Evolutionary conservation across 192 early-diverging fungal species (phyloP), one percentile per base, ranked within the genome.

Genomic region (Lobosporangium transversale): DNA sequence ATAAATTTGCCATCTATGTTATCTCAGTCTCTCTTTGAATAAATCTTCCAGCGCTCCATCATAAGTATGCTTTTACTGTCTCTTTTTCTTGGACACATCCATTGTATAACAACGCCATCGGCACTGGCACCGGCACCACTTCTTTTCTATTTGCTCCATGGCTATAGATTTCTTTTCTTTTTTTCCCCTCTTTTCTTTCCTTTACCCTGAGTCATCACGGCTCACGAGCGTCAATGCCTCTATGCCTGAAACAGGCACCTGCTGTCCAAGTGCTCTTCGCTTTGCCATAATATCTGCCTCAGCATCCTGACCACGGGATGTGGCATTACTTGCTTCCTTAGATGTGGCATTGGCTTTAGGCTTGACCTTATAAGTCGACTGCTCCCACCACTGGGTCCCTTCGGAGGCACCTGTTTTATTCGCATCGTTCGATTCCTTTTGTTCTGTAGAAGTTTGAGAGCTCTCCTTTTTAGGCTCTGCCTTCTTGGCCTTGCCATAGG

Each of bases 201-300:
- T 62, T 76, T 76, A 76, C 73, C 73, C 73, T 40, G 53, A 67
- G 29, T 66, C 59, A 33, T 75, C 70, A 18, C 73, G 73, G 53
- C 73, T 76, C 44, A 76, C 58, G 31, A 76, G 73, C 0, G 65
- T 62, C 64, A 76, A 18, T 14, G 58, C 51, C 26, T 67, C 73
- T 0, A 76, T 54, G 0, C 73, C 73, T 14, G 73, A 56, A 3
- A 23, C 40, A n/a, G 45, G 18, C 6, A 31, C 37, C 36, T 50
- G 53, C 50, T 67, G 43, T 0, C 37, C 63, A 17, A 67, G 47
- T 32, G 73, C 63, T 48, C 62, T 58, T 29, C 65, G 56, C 12
- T 48, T 50, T 10, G 52, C 57, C 64, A 76, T 48, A 4, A 40
- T 57, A 3, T 61, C 71, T 2, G n/a, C 31, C 12, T 36, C 68